Conservation (phyloP, 129 eudicot genomes). For the Cynara cardunculus region DNA sequence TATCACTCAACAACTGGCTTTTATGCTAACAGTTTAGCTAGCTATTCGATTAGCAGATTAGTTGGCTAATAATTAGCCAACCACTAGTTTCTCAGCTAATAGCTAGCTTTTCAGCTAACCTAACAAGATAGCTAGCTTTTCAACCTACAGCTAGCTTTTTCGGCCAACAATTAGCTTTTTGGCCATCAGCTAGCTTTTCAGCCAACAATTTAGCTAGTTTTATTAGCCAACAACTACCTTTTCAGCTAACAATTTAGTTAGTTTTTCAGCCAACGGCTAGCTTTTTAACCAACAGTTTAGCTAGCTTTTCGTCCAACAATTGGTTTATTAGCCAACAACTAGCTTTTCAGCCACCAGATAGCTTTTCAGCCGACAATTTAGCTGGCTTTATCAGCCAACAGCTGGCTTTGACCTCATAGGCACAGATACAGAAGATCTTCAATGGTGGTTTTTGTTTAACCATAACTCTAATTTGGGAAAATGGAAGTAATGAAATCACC, state of each 20-base stretch:
- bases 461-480: not conserved
- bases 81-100: not conserved
- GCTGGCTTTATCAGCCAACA: not conserved
- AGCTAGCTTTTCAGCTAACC: not conserved
- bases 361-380: no score
- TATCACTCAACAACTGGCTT: not conserved
- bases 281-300: no score
- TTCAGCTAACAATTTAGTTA: no score
- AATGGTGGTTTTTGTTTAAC: not conserved
- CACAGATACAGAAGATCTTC: not conserved
- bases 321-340: no score
- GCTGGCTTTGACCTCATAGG: not conserved
- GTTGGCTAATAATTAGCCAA: no score
- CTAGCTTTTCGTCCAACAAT: no score
- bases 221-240: not conserved
- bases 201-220: not conserved
- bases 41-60: no score
- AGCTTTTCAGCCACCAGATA: no score
- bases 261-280: no score
- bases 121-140: not conserved
- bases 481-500: constrained; percentile 32
- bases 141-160: not conserved
- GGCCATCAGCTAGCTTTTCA: not conserved
- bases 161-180: not conserved
- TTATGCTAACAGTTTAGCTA: not conserved